Conservation (phyloP, 2,329 filamentous ascomycete species). For the Claviceps humidiphila region DNA sequence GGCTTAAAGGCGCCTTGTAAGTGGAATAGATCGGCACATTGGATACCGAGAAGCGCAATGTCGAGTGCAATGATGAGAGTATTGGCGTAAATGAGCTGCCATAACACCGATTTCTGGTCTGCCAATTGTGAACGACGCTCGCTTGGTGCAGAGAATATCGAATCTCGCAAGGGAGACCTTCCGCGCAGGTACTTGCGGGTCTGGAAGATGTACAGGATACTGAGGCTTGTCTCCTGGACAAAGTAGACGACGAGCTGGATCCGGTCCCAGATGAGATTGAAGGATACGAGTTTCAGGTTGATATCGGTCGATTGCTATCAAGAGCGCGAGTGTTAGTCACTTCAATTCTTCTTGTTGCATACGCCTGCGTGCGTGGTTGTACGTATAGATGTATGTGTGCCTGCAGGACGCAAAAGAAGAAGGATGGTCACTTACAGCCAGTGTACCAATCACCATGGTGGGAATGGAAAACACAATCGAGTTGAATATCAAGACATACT, state of each 20-base stretch:
- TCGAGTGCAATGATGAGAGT: conserved; percentile 32
- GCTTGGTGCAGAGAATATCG: conserved; percentile 26
- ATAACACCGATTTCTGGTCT: conserved; percentile 8
- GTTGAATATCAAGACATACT: conserved; percentile 42
- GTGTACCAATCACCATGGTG: conserved; percentile 40
- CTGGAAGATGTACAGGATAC: conserved; percentile 32
- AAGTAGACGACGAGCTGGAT: conserved; percentile 41
- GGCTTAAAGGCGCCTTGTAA: conserved; percentile 25
- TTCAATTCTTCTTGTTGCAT: not conserved
- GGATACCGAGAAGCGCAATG: conserved; percentile 24
- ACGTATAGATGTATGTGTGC: too few species aligned
- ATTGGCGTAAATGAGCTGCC: conserved; percentile 33
- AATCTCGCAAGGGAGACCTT: conserved; percentile 5
- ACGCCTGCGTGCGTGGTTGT: too few species aligned
- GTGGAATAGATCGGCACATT: conserved; percentile 23
- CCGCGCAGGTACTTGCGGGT: conserved; percentile 8
- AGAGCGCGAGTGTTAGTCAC: not conserved
- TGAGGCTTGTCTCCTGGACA: conserved; percentile 37
- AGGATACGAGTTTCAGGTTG: conserved; percentile 11
- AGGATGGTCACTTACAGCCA: conserved; percentile 22
- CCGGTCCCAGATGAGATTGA: conserved; percentile 31
- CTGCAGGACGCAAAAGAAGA: not conserved
- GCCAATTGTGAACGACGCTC: conserved; percentile 9
- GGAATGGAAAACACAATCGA: conserved; percentile 38
- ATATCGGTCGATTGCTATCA: conserved; percentile 14